Base-by-base conservation (phyloP, 345 rosid species). In the Kernera saxatilis region DNA sequence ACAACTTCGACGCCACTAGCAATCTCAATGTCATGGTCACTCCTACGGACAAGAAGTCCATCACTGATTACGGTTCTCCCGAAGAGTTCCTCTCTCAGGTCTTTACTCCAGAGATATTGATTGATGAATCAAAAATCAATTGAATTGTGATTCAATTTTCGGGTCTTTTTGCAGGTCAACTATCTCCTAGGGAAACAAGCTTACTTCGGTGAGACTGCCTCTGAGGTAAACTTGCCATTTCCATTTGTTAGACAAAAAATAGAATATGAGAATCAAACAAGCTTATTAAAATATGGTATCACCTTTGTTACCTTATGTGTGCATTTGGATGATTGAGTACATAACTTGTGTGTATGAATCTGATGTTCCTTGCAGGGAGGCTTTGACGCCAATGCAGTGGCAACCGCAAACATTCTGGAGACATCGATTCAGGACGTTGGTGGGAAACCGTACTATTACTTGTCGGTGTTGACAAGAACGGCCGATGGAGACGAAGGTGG, bases 401-500 rank as follows among this genome's bases (percentile, higher is more conserved):
- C 96, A 7, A 79, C 91, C 8, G 99, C 99, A 27, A 94, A 94
- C 85, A 81, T 94, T 76, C 51, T 94, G 81, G 96, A 94, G 53
- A 41, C 67, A 13, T 27, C 87, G 29, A 53, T 79, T 37, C 83
- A 83, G 0, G 78, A 35, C 0, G 10, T 87, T 0, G 72, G 71
- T 2, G 94, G 97, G 55, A 89, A 79, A 33, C 78, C 70, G 3
- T 94, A 94, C 81, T 94, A 82, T 83, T 76, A 8, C 70, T 3
- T 94, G 55, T 77, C 97, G 0, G 93, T 91, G 65, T 55, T 94
- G 77, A 94, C 99, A 33, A 89, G 99, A 78, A 94, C 99, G 0
- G 99, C 99, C 1, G 97, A 94, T 12, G 99, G 99, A 70, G 97
- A 94, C 4, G 97, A 94, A 84, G 97, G 96, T 1, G 97, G 97